phyloP scores from a whole-genome alignment of 305 asterid genomes.

The Plantago coronopus region DNA sequence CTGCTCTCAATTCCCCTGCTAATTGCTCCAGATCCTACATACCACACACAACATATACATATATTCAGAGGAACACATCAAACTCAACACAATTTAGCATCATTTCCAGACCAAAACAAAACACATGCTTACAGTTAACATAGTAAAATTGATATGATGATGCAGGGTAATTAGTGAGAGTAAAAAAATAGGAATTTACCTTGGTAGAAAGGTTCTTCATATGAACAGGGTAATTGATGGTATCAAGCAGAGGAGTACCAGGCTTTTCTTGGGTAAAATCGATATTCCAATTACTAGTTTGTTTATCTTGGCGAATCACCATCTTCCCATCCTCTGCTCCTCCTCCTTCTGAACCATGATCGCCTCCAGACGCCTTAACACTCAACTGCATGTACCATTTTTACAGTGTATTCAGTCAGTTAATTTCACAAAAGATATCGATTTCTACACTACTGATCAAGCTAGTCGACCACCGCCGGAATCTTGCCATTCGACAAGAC shows the following conservation, averaged over 20 bases:
- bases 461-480: too few relatives aligned
- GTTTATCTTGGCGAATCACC: conserved; percentile 38
- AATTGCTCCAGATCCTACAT: conserved; percentile 62
- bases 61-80: not conserved
- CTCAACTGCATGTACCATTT: conserved; percentile 25
- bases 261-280: conserved; percentile 64
- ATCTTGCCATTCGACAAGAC: too few relatives aligned
- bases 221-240: conserved; percentile 59
- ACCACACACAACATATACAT: not conserved
- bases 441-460: too few relatives aligned
- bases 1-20: conserved; percentile 70
- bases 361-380: conserved; percentile 39
- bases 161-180: not conserved
- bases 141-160: too few relatives aligned
- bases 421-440: too few relatives aligned
- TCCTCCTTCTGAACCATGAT: conserved; percentile 26
- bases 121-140: not conserved
- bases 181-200: conserved; percentile 25
- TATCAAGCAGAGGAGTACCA: conserved; percentile 60
- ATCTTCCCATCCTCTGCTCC: conserved; percentile 31
- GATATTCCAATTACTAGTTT: conserved; percentile 40
- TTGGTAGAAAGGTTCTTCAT: conserved; percentile 58
- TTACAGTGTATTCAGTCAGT: too few relatives aligned
- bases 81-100: too few relatives aligned
- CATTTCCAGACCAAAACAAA: not conserved